Base-by-base conservation (phyloP, 1,284 basidiomycete genomes). In the Papiliotrema nemorosa region DNA sequence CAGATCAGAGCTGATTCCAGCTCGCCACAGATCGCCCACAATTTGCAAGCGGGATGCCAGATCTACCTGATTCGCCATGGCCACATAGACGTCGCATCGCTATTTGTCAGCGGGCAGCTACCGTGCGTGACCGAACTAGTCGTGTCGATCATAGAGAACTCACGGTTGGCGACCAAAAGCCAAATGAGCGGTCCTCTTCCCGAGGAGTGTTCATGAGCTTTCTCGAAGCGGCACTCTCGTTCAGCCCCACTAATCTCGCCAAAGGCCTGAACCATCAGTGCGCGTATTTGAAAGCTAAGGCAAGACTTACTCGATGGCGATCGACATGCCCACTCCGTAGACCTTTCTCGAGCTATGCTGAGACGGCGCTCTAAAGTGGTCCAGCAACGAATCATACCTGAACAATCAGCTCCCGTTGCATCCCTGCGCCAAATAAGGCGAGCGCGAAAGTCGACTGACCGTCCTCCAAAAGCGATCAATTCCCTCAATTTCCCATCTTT, bases 71-170 rank as follows among this genome's bases (percentile, higher is more conserved):
- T 68, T 67, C 43, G 77, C 77, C 1, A 69, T 70, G 5, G 78
- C 77, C 2, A 82, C 74, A 54, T 81, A 82, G 20, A 81, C 79
- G 57, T 81, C 80, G 54, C 79, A 81, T 25, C 80, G 74, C 48
- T 79, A 65, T 5, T 73, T 67, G 24, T 72, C 37, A 38, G n/a
- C 66, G n/a, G n/a, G n/a, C n/a, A n/a, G n/a, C n/a, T n/a, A n/a
- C n/a, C n/a, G n/a, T n/a, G n/a, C n/a, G n/a, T 65, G 68, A 73
- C 45, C 25, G 20, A n/a, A 40, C 24, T 5, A 43, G 21, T 7
- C 12, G 27, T 25, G 21, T 29, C 43, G 44, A n/a, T n/a, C 21
- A 20, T 33, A 18, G 27, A 13, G 33, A 14, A 54, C 66, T 51
- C 31, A 67, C 66, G 5, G 67, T 58, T 16, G 70, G 70, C 27